Base-by-base conservation (phyloP, 2,329 filamentous ascomycete species). In the Neonectria magnoliae region DNA sequence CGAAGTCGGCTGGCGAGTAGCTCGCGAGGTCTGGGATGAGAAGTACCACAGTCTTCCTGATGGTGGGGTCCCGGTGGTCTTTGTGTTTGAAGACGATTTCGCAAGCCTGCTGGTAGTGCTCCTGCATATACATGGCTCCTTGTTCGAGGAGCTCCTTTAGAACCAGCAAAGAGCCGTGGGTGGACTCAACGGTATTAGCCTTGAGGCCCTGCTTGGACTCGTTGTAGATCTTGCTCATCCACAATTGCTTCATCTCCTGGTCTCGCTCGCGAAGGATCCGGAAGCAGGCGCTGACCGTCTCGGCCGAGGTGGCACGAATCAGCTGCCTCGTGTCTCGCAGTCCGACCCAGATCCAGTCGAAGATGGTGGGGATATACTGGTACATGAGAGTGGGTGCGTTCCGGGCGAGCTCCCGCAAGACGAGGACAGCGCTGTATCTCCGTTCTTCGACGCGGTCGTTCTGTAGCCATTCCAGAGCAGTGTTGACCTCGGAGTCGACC, bases 61-160 rank as follows among this genome's bases (percentile, higher is more conserved):
- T 96, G 38, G 94, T 91, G 4, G 89, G 83, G 72, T 99, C 97
- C 58, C 93, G 89, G 73, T 98, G 93, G 72, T 99, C 96, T 78
- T 97, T 97, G 78, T 97, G 93, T 66, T 92, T 91, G 69, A 95
- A 90, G 38, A 98, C 93, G 68, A 96, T 94, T 67, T 99, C 96
- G 77, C 95, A 98, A 11, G 93, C 91, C 72, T 97, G 93, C 63
- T 91, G 89, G 79, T 98, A 99, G 76, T 94, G 90, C 42, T 94
- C 93, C 74, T 97, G 94, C 96, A 99, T 98, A 79, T 97, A 99
- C 95, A 99, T 99, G 72, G 94, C 94, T 57, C 96, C 96, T 77
- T 97, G 95, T 68, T 96, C 89, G 18, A 99, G 88, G 52, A 99
- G 87, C 80, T 98, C 95, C 78, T 95, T 97, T 73, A 98, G 86